Evolutionary conservation across 371 early-diverging fungal species (phyloP), one percentile per base, ranked within the genome.

Genomic region (Blakeslea trispora): DNA sequence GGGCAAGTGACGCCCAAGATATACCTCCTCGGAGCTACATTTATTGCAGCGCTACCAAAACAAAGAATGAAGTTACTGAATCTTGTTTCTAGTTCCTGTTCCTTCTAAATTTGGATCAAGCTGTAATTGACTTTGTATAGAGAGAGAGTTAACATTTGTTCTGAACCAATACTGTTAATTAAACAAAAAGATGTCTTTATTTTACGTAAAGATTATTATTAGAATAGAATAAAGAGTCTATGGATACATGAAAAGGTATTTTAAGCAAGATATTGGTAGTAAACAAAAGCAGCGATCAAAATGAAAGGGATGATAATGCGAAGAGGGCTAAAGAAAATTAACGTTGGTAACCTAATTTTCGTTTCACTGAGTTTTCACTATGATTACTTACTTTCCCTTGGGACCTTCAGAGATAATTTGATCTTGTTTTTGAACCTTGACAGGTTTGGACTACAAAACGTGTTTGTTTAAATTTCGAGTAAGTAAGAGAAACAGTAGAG

Each of bases 331-430:
- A 3, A 40, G 3, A 17, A 28, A 46, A 31, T 10, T 13, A 46
- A 24, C 5, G 24, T 9, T 24, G 15, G 1, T 52, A 13, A 52
- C 23, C 35, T 32, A 48, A 48, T 19, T 50, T 14, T 43, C 23
- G 24, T 18, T 35, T 18, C 15, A 46, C n/a, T n/a, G 24, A 47
- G 23, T 23, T 21, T 45, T 22, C n/a, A 40, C 8, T 14, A 6
- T 49, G n/a, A 17, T 22, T 44, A 73, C 77, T 69, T 74, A 77
- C 77, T 77, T 77, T 73, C 77, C 77, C 59, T 71, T 61, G n/a
- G 77, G 63, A 37, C 65, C 65, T 34, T 53, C 49, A 47, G 42
- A 21, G 39, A 54, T 18, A 40, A 50, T 50, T 34, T 62, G 55
- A 9, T 44, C 49, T 42, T 55, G 46, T 37, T 53, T 54, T 21